phyloP scores from a whole-genome alignment of 148 eudicot species.

The Drosera capensis region DNA sequence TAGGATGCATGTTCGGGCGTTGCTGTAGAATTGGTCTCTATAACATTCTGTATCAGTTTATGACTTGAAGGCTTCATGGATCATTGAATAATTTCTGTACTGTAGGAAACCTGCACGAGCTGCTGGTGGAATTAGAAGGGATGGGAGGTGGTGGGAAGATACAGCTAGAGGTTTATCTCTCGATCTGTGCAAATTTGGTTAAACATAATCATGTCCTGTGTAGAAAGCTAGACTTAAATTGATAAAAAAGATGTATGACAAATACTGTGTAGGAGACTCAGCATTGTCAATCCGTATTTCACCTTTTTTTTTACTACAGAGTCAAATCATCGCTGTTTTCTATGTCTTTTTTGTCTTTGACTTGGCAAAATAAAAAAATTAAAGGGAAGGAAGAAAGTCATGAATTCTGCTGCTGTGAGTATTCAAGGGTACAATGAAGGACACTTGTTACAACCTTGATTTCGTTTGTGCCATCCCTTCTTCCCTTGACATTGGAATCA shows the following conservation, averaged over 20 bases:
- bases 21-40: no score
- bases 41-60: no score
- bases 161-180: constrained; percentile 64
- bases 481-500: not conserved
- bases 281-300: not conserved
- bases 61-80: no score
- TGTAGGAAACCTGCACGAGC: constrained; percentile 57
- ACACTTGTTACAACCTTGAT: no score
- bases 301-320: not conserved
- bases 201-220: no score
- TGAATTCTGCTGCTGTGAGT: not conserved
- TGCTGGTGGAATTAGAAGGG: constrained; percentile 91
- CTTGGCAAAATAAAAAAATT: not conserved
- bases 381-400: not conserved
- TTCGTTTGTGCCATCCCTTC: no score
- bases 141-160: constrained; percentile 99
- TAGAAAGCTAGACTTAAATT: no score
- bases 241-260: no score
- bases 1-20: no score
- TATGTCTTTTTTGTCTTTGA: no score
- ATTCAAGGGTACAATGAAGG: not conserved
- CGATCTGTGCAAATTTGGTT: constrained; percentile 4
- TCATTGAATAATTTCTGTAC: constrained; percentile 9
- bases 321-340: no score
- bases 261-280: no score